Base-by-base conservation (phyloP, 108 stramenopile species). In the Parmales sp. region DNA sequence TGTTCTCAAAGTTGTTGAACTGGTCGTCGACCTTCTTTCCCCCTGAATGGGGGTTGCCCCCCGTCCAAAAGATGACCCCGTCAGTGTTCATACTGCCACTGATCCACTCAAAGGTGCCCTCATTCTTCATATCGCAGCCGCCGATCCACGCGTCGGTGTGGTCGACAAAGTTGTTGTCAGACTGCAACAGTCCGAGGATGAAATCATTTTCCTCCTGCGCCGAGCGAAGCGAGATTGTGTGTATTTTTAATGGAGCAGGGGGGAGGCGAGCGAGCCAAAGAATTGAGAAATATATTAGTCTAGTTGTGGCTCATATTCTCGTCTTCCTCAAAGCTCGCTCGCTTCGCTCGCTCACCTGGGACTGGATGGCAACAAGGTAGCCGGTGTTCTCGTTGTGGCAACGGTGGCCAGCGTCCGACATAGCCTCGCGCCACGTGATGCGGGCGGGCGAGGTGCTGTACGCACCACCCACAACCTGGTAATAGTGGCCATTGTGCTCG, bases 1-100 rank as follows among this genome's bases (percentile, higher is more conserved):
- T 28, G 64, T 65, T 65, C 64, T 65, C 38, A 39, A 68, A 68
- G 54, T 34, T 18, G 54, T 60, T 60, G 54, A 34, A 60, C 54
- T 60, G 54, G 8, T 20, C 31, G 31, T 3, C 9, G 26, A 34
- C 26, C 31, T 28, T 16, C 1, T 11, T 20, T 2, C 54, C 54
- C 2, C 54, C 54, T 28, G 26, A 34, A 34, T 11, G 29, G 5
- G 54, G 54, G 54, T 34, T 60, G 28, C 54, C 54, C 3, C 54
- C 54, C 54, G 29, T 60, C 54, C 54, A 60, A 34, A 60, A 60
- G 28, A 60, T 20, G 54, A 28, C 29, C 31, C 54, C 54, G 54
- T 60, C 54, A 34, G 54, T 60, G 9, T 60, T 23, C 13, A 34
- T 34, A 16, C 13, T 34, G 13, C 54, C 54, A 4, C 31, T 60